Percentiles rank a stretch among this genome's conserved stretches.
Conservation (phyloP, 768 basidiomycete species). For the Trametes villosa region DNA sequence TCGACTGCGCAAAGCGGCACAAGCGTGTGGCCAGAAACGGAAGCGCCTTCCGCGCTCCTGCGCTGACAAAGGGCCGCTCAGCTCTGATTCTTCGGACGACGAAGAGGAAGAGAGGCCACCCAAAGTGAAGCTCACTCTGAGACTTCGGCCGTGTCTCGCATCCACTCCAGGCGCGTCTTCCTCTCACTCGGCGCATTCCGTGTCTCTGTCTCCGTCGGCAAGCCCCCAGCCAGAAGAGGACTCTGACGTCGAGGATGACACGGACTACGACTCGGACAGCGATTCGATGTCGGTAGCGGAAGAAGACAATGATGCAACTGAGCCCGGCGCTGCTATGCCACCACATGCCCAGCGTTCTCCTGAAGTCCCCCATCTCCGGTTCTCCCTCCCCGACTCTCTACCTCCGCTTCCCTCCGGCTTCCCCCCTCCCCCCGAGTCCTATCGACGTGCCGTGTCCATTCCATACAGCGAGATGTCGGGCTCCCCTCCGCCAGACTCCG, state of each 20-base stretch:
- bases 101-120: constrained; percentile 49
- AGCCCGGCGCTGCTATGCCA: constrained; percentile 29
- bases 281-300: constrained; percentile 50
- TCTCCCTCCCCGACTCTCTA: constrained; percentile 44
- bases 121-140: constrained; percentile 73
- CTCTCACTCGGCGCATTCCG: constrained; percentile 28
- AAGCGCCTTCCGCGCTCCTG: constrained; percentile 45
- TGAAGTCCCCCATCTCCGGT: constrained; percentile 62
- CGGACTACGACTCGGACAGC: constrained; percentile 40
- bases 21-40: constrained; percentile 49
- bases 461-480: constrained; percentile 54
- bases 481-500: constrained; percentile 73
- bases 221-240: constrained; percentile 27
- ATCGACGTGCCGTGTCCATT: constrained; percentile 63
- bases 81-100: constrained; percentile 33
- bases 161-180: constrained; percentile 32
- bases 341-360: constrained; percentile 56
- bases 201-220: constrained; percentile 22
- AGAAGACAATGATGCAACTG: constrained; percentile 38
- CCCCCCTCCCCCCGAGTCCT: constrained; percentile 3
- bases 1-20: constrained; percentile 37
- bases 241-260: constrained; percentile 39
- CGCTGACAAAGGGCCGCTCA: constrained; percentile 29
- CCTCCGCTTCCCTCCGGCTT: constrained; percentile 32
- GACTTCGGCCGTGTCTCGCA: constrained; percentile 55